Conservation (phyloP, 2,329 filamentous ascomycete species). For the Proliferodiscus dingleyae region DNA sequence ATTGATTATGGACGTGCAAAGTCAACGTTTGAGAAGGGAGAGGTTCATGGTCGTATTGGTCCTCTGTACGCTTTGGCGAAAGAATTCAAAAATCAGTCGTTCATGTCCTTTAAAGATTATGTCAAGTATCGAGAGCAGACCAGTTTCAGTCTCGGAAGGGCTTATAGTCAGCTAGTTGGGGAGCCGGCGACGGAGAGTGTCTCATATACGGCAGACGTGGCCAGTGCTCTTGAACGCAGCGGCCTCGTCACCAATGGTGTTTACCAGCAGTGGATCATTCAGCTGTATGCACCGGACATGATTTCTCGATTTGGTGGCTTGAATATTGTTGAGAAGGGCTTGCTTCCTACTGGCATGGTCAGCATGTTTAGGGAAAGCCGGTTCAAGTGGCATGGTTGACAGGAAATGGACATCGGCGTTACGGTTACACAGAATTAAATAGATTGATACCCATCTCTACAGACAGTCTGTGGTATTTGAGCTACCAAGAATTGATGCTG, state of each 20-base stretch:
- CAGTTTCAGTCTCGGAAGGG: slow-evolving; percentile 15
- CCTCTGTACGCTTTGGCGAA: slow-evolving; percentile 5
- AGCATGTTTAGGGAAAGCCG: slow-evolving; percentile 34
- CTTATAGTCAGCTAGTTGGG: slow-evolving; percentile 30
- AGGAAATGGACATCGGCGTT: too few species aligned
- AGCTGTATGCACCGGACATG: slow-evolving; percentile 38
- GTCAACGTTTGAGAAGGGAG: slow-evolving; percentile 32
- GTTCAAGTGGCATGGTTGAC: slow-evolving; percentile 35
- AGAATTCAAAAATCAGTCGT: slow-evolving; percentile 20
- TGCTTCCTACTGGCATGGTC: slow-evolving; percentile 39
- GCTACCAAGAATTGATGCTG: too few species aligned
- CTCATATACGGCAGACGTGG: slow-evolving; percentile 10
- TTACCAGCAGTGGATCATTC: slow-evolving; percentile 37
- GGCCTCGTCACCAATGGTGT: too few species aligned
- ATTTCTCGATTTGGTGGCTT: slow-evolving; percentile 37
- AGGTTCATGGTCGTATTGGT: slow-evolving; percentile 21
- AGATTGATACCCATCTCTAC: too few species aligned
- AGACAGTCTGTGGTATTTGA: too few species aligned
- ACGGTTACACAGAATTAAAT: too few species aligned
- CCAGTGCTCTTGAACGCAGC: background rate
- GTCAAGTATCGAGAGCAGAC: slow-evolving; percentile 32
- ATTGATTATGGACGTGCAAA: slow-evolving; percentile 32
- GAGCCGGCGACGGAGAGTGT: slow-evolving; percentile 24
- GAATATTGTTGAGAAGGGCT: slow-evolving; percentile 35
- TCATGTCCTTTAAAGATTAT: slow-evolving; percentile 39